Conservation (phyloP, 345 rosid genomes). For the Eucalyptus tenuipes region DNA sequence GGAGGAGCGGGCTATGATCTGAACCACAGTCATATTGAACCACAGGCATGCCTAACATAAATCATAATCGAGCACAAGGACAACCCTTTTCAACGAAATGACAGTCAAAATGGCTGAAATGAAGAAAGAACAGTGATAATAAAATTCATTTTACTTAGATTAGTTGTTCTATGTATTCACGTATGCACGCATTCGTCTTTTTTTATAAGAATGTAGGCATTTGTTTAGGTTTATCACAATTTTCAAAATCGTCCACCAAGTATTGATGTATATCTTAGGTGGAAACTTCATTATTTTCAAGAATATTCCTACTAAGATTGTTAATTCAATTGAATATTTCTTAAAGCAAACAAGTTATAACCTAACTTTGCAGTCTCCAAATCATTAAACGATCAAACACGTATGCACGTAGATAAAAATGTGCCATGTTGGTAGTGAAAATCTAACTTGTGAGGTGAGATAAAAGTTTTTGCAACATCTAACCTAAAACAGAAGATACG, state of each 20-base stretch:
- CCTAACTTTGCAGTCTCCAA: background rate
- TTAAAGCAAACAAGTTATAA: background rate
- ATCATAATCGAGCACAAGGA: background rate
- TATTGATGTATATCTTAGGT: background rate
- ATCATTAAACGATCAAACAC: background rate
- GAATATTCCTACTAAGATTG: no score
- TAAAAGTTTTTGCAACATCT: background rate
- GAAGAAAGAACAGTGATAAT: background rate
- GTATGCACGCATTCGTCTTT: background rate
- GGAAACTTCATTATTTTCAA: background rate
- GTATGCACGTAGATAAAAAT: background rate
- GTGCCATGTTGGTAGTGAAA: background rate
- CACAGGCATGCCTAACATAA: background rate
- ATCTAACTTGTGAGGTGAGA: background rate
- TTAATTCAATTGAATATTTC: background rate
- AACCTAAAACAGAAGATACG: background rate
- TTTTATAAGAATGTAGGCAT: background rate
- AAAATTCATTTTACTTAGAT: background rate
- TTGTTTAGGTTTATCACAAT: background rate
- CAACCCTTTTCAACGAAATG: background rate
- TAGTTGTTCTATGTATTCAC: background rate
- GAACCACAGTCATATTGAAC: rapidly evolving
- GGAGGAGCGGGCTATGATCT: no score
- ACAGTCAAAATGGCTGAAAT: no score
- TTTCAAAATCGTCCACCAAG: background rate